Evolutionary conservation across 805 yeast genomes (phyloP).

Genomic region (Starmerella tilneyi): DNA sequence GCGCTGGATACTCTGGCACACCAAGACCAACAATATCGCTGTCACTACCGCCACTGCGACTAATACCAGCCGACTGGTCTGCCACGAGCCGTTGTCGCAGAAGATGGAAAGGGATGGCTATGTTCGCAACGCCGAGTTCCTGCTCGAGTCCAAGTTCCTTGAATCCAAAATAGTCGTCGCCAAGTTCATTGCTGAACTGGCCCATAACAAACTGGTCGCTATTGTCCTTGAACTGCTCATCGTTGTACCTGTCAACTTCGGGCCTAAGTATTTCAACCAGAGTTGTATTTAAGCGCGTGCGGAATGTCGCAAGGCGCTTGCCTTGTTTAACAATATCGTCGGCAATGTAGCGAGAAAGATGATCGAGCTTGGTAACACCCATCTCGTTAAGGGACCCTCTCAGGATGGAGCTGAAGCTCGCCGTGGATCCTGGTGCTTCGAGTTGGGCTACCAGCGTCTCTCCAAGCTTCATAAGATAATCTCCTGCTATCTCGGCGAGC

Average conservation of each 20-base stretch:
- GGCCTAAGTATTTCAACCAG: conserved; percentile 79
- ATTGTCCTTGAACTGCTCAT: conserved; percentile 72
- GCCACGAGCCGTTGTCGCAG: conserved; percentile 42
- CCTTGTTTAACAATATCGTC: conserved; percentile 64
- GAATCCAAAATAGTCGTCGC: conserved; percentile 97
- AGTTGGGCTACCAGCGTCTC: conserved; percentile 58
- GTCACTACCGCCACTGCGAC: background rate
- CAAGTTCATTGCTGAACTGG: conserved; percentile 83
- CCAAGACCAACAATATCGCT: conserved; percentile 1
- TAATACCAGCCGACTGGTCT: conserved; percentile 13
- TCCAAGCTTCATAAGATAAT: conserved; percentile 63
- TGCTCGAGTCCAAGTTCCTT: conserved; percentile 85
- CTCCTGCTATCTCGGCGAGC: conserved; percentile 73
- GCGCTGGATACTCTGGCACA: conserved; percentile 63
- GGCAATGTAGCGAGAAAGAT: conserved; percentile 58
- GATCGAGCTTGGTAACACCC: conserved; percentile 64
- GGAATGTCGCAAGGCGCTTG: conserved; percentile 57
- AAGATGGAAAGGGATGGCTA: conserved; percentile 81
- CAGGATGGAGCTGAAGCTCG: conserved; percentile 41
- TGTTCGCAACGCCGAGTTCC: conserved; percentile 74
- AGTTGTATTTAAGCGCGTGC: conserved; percentile 54
- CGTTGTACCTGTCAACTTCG: conserved; percentile 40
- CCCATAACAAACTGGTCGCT: conserved; percentile 93
- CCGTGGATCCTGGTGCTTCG: conserved; percentile 41
- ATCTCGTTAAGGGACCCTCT: conserved; percentile 64